Percentiles rank a stretch among this genome's conserved stretches.
phyloP scores from a whole-genome alignment of 768 basidiomycete species.

The Panellus pusillus region DNA sequence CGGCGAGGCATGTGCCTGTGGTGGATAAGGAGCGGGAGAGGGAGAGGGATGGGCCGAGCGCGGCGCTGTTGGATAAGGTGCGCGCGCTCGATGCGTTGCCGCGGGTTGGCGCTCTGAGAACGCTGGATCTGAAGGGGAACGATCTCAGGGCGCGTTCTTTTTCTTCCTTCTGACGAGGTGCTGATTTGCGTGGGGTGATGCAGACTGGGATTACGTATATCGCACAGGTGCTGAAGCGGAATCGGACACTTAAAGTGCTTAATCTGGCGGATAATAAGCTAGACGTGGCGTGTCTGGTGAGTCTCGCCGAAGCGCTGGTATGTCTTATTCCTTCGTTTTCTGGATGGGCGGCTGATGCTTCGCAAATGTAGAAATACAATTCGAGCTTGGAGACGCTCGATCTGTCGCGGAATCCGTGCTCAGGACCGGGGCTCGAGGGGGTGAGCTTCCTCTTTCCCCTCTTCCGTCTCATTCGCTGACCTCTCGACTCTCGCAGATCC shows the following conservation, averaged over 20 bases:
- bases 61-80: conserved; percentile 83
- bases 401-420: conserved; percentile 90
- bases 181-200: conserved; percentile 20
- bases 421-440: conserved; percentile 87
- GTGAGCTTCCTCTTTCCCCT: conserved; percentile 44
- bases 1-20: conserved; percentile 40
- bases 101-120: conserved; percentile 80
- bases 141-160: conserved; percentile 75
- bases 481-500: conserved; percentile 46
- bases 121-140: conserved; percentile 89
- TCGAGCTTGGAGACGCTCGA: conserved; percentile 91
- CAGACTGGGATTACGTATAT: conserved; percentile 82
- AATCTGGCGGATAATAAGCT: conserved; percentile 95
- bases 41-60: conserved; percentile 57
- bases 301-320: conserved; percentile 88
- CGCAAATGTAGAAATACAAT: conserved; percentile 82
- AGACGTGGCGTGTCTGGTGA: conserved; percentile 75
- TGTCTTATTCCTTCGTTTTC: conserved; percentile 26
- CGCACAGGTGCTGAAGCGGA: conserved; percentile 94
- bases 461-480: neutral
- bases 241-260: conserved; percentile 90
- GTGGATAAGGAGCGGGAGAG: conserved; percentile 14
- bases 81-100: conserved; percentile 87
- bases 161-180: neutral
- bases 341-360: neutral